Evolutionary conservation across 495 filamentous ascomycete species (phyloP), one percentile per base, ranked within the genome.

Genomic region (Aspergillus sparsus): DNA sequence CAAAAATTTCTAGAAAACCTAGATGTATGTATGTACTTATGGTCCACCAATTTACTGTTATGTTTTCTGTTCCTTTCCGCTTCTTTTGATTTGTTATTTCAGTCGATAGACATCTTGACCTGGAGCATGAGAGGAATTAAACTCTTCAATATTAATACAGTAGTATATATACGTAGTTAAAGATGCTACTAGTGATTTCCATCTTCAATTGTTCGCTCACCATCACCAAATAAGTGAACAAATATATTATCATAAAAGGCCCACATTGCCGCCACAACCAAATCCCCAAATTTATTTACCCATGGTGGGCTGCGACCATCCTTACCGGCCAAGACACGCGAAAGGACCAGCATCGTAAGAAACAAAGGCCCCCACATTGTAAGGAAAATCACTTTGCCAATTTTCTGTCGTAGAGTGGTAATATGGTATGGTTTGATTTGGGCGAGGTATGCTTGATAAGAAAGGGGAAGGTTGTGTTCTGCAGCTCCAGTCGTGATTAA

Each of bases 151-250:
- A 27, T 41, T n/a, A 41, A 37, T 16, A 2, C 37, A 15, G 21
- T 3, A 36, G 12, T 18, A 3, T 18, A 13, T 5, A 12, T 37
- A 39, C 10, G 27, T 47, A 9, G 44, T 9, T 41, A 10, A 11
- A 41, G n/a, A 27, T 47, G 15, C 18, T 18, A 9, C 9, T 47
- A 21, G 21, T 27, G 21, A 27, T 27, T 27, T 47, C 34, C 15
- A 15, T 50, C 15, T 39, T 51, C 39, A 32, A 77, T 65, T 11
- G 91, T 94, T 72, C 89, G 81, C 83, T 97, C 94, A 13, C 94
- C 94, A 68, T 97, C 89, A 33, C 93, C 92, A 77, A 95, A 97
- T 0, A 89, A 11, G 27, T 56, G 64, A 64, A 82, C 83, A 53
- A 89, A 90, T 27, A 87, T 65, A 2, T 10, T 41, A 76, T 97